A percentile compares a stretch with the other conserved stretches of the same genome.
These are phyloP conservation scores for Lenzites betulinus DNA, from an alignment of 768 basidiomycete genomes.

Conservation along the genomic window DNA sequence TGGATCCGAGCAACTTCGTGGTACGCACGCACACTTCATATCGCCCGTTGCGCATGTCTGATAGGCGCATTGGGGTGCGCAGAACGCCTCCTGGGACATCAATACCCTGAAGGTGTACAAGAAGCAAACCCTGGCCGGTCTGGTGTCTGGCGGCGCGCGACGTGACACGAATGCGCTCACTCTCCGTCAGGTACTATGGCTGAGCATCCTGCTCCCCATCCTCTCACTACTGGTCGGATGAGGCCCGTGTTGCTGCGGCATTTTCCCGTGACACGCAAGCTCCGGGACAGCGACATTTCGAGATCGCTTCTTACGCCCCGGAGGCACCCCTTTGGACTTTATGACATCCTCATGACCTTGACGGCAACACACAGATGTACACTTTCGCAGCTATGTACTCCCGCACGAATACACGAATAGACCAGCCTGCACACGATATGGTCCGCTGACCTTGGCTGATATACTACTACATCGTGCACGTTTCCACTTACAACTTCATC, in stretches of 20 bases:
- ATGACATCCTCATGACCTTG: constrained; percentile 5
- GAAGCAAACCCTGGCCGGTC: constrained; percentile 49
- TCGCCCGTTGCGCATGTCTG: not conserved
- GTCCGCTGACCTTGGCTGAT: not conserved
- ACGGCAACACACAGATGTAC: constrained; percentile 6
- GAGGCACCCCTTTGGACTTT: not conserved
- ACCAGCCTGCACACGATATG: not conserved
- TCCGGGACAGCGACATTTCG: not conserved
- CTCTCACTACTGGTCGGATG: constrained; percentile 6
- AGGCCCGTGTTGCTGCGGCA: not conserved
- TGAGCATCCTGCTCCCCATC: constrained; percentile 3
- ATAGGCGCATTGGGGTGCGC: constrained; percentile 1
- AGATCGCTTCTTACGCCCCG: not conserved
- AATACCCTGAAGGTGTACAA: constrained; percentile 77
- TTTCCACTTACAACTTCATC: constrained; percentile 50
- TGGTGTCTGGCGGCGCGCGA: constrained; percentile 26
- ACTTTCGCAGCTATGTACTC: not conserved
- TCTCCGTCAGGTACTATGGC: constrained; percentile 8
- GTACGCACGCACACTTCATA: constrained; percentile 41
- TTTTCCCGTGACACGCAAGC: not conserved
- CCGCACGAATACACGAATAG: constrained; percentile 6
- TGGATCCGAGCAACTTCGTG: constrained; percentile 71
- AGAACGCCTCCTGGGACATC: constrained; percentile 85
- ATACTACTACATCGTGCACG: too few species aligned
- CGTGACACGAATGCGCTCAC: not conserved